These are phyloP conservation scores for Fusarium beomiforme DNA, from an alignment of 2,329 filamentous ascomycete species.

Conservation along the genomic window DNA sequence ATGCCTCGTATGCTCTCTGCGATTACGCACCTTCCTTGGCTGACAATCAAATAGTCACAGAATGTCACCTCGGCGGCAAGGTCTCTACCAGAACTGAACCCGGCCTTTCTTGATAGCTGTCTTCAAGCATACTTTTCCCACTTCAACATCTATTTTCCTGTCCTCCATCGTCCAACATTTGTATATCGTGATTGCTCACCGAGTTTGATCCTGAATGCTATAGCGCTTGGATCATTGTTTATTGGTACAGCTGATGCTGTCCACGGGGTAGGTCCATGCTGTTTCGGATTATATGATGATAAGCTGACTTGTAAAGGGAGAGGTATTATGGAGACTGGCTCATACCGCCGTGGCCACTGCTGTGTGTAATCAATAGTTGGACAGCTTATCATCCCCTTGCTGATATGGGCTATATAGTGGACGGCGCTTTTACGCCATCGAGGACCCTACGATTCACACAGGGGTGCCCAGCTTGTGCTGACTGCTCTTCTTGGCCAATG, in stretches of 20 bases:
- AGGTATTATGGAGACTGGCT: not conserved
- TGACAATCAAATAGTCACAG: not conserved
- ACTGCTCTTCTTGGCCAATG: not conserved
- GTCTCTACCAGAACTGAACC: not conserved
- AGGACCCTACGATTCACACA: not conserved
- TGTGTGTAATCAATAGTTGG: not conserved
- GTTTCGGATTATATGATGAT: not conserved
- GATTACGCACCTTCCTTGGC: not conserved
- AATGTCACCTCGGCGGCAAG: not conserved
- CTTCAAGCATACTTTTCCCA: not conserved
- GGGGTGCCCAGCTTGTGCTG: not conserved
- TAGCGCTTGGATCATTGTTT: not conserved
- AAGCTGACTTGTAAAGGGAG: not conserved
- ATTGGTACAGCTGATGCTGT: not conserved
- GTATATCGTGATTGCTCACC: not conserved
- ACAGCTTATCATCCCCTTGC: not conserved
- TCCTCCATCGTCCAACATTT: not conserved
- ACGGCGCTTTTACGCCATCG: not conserved
- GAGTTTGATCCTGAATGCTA: not conserved
- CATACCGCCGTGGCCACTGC: not conserved
- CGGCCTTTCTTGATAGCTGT: not conserved
- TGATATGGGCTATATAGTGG: not conserved
- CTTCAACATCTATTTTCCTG: not conserved
- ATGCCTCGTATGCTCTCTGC: not conserved
- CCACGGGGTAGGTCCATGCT: not conserved